Conservation (phyloP, 257 asterid species). For the Haberlea rhodopensis region DNA sequence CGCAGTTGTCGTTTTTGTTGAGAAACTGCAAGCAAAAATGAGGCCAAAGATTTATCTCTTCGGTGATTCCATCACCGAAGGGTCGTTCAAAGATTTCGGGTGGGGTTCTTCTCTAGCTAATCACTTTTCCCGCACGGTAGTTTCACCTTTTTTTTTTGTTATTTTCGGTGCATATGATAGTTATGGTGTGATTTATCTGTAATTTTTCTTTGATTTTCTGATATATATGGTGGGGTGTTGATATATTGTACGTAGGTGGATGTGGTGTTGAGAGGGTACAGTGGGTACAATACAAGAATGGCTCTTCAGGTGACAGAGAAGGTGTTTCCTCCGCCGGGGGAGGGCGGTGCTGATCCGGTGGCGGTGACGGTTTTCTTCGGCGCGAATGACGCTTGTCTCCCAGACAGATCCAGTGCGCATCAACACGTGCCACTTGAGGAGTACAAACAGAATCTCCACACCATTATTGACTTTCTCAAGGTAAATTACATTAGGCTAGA, state of each 20-base stretch:
- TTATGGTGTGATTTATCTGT: neutral
- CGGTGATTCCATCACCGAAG: neutral
- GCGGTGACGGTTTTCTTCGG: conserved; percentile 90
- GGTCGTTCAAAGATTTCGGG: conserved; percentile 61
- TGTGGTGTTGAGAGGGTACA: conserved; percentile 82
- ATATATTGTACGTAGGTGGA: conserved; percentile 49
- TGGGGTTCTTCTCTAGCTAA: conserved; percentile 88
- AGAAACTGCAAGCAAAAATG: neutral
- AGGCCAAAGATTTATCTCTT: too few relatives aligned
- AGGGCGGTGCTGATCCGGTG: conserved; percentile 38
- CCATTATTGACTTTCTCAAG: conserved; percentile 68
- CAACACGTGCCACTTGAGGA: conserved; percentile 86
- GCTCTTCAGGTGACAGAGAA: conserved; percentile 53
- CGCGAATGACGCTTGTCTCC: conserved; percentile 81
- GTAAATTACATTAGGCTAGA: conserved; percentile 39
- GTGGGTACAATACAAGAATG: conserved; percentile 90
- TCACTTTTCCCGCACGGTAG: conserved; percentile 67
- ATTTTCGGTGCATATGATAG: too few relatives aligned
- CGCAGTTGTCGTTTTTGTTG: neutral
- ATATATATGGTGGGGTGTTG: neutral
- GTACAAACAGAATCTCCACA: conserved; percentile 56
- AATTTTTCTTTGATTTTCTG: neutral
- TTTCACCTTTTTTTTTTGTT: too few relatives aligned
- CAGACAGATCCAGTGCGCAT: conserved; percentile 52
- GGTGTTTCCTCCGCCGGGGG: conserved; percentile 47